These are phyloP conservation scores for Lablab purpureus DNA, from an alignment of 306 rosid species.

Conservation along the genomic window DNA sequence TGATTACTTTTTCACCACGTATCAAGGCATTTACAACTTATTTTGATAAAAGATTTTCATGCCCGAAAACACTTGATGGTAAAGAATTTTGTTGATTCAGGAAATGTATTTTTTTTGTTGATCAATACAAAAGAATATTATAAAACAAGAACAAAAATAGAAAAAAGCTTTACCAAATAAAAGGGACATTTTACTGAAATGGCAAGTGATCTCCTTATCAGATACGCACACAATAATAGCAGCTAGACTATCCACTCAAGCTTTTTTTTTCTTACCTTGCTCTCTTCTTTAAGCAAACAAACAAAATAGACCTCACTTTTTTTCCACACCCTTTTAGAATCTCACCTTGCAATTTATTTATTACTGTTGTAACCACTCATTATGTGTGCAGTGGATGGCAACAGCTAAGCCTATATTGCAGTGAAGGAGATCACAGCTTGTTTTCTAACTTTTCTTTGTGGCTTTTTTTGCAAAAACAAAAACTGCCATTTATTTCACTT, in stretches of 20 bases:
- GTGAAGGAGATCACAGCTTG: not conserved
- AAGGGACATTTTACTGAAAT: conserved; percentile 16
- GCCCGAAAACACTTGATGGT: not conserved
- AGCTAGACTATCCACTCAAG: conserved; percentile 52
- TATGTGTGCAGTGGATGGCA: conserved; percentile 17
- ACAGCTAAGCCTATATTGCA: conserved; percentile 15
- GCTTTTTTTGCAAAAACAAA: conserved; percentile 9
- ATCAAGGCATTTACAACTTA: too few species aligned
- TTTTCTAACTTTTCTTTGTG: conserved; percentile 11
- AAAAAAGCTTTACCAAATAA: not conserved
- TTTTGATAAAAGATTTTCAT: too few species aligned
- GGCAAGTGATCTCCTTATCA: conserved; percentile 53
- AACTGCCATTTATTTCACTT: conserved; percentile 21
- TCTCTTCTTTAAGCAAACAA: conserved; percentile 52
- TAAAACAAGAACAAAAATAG: not conserved
- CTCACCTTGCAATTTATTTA: conserved; percentile 41
- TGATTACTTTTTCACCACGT: too few species aligned
- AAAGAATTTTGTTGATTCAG: not conserved
- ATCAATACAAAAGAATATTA: not conserved
- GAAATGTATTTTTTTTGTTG: not conserved
- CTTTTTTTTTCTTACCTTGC: conserved; percentile 35
- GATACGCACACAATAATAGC: conserved; percentile 57
- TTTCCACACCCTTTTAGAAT: conserved; percentile 33
- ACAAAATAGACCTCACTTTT: conserved; percentile 37
- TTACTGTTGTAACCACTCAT: conserved; percentile 13